phyloP scores from a whole-genome alignment of 2,329 filamentous ascomycete genomes.

The Lasiodiplodia sp. region DNA sequence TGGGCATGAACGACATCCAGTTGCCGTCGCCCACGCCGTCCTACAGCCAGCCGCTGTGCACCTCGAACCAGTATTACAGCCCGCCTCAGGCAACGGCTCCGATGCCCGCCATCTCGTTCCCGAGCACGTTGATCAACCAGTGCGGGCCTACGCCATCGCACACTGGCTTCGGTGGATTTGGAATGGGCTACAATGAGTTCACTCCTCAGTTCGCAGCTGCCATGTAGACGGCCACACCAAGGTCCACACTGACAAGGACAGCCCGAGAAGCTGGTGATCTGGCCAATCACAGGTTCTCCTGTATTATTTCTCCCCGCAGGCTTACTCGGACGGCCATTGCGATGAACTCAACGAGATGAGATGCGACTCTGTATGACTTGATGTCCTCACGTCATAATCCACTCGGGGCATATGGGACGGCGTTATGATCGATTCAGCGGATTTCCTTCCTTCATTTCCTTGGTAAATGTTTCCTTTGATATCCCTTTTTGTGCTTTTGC shows the following conservation, averaged over 20 bases:
- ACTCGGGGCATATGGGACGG: conserved; percentile 58
- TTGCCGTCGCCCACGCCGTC: conserved; percentile 80
- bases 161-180: conserved; percentile 76
- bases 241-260: conserved; percentile 42
- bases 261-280: conserved; percentile 46
- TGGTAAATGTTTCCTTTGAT: conserved; percentile 49
- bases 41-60: conserved; percentile 79
- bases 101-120: conserved; percentile 79
- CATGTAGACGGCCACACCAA: conserved; percentile 75
- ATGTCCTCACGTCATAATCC: conserved; percentile 50
- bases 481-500: conserved; percentile 51
- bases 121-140: conserved; percentile 83
- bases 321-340: conserved; percentile 50
- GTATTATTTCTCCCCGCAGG: conserved; percentile 32
- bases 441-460: conserved; percentile 47
- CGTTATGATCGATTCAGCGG: conserved; percentile 59
- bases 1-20: conserved; percentile 74
- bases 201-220: conserved; percentile 74
- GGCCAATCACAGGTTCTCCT: conserved; percentile 44
- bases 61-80: conserved; percentile 77
- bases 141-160: conserved; percentile 73
- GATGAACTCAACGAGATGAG: conserved; percentile 42
- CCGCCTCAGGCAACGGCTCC: conserved; percentile 76
- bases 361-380: conserved; percentile 52
- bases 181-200: conserved; percentile 83